Base-by-base conservation (phyloP, 352 stramenopile genomes). In the Pythium aristosporum region DNA sequence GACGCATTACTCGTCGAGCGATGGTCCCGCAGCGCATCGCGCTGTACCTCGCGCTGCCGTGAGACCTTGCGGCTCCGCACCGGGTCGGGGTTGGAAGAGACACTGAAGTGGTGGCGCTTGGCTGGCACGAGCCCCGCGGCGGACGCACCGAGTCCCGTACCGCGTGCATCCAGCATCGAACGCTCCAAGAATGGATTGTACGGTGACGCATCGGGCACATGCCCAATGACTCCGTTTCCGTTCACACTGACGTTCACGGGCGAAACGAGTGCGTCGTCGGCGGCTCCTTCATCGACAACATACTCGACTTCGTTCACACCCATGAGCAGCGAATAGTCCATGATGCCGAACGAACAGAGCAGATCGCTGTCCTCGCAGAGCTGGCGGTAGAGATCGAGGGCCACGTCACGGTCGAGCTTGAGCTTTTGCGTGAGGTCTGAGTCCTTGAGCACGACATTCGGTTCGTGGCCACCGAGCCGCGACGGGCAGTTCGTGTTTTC, bases 291-390 rank as follows among this genome's bases (percentile, higher is more conserved):
- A 48, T 96, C 87, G 16, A 96, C 87, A 3, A 91, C 76, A 57
- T 94, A 96, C 65, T 94, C 85, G 37, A 94, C 82, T 69, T 96
- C 86, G 68, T 94, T 89, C 49, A 97, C 82, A 3, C 88, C 89
- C 80, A 97, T 91, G 20, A 97, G 80, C 34, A 97, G 65, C 28
- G 85, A 96, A 66, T 97, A 97, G 65, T 97, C 90, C 90, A 97
- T 97, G 62, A 97, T 97, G 20, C 89, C 87, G 69, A 95, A 93
- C 36, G 80, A 87, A 54, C 86, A 92, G 6, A 97, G 69, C 28
- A 96, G n/a, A 32, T 94, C 75, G 25, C 72, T 85, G 64, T 97
- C 89, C n/a, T 77, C 84, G 34, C 79, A 88, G 3, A 97, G 72
- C 37, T 94, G 83, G 23, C 81, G 74, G 61, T 92, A 93, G 39